A percentile compares a stretch with the other conserved stretches of the same genome.
These are phyloP conservation scores for Dimocarpus longan DNA, from an alignment of 345 rosid species.

Conservation along the genomic window DNA sequence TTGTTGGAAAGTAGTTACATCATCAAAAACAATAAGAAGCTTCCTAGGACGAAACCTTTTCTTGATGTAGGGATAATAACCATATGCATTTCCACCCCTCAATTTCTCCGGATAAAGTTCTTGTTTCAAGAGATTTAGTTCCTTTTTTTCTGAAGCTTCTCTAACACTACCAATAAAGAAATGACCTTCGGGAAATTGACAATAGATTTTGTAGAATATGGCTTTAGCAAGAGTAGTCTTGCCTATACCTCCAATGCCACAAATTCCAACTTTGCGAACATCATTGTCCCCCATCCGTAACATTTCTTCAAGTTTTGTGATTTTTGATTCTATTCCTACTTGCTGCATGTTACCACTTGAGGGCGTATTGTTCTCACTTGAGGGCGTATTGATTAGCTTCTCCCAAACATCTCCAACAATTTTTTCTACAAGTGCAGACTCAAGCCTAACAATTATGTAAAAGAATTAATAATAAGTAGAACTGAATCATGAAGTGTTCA, in stretches of 20 bases:
- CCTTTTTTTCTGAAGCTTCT: constrained; percentile 9
- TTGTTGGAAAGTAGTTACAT: constrained; percentile 32
- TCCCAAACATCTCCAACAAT: neutral
- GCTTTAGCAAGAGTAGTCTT: neutral
- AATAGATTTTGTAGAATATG: neutral
- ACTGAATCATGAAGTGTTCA: too few species aligned
- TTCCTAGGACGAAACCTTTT: constrained; percentile 21
- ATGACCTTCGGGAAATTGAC: neutral
- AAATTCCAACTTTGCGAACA: neutral
- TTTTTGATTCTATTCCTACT: neutral
- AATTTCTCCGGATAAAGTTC: neutral
- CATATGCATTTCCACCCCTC: constrained; percentile 18
- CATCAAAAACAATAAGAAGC: constrained; percentile 28
- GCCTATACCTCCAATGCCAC: neutral
- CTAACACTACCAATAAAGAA: constrained; percentile 16
- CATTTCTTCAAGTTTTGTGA: neutral
- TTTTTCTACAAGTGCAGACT: neutral
- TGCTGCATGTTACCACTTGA: neutral
- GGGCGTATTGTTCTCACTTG: neutral
- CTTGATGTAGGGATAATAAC: neutral
- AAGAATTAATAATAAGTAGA: neutral
- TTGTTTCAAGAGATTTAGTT: neutral
- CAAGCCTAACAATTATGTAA: neutral
- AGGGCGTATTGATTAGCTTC: neutral
- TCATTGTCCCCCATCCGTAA: neutral